Percentiles rank a stretch among this genome's conserved stretches.
phyloP scores from a whole-genome alignment of 2,329 filamentous ascomycete species.

The Diaporthe sp. region DNA sequence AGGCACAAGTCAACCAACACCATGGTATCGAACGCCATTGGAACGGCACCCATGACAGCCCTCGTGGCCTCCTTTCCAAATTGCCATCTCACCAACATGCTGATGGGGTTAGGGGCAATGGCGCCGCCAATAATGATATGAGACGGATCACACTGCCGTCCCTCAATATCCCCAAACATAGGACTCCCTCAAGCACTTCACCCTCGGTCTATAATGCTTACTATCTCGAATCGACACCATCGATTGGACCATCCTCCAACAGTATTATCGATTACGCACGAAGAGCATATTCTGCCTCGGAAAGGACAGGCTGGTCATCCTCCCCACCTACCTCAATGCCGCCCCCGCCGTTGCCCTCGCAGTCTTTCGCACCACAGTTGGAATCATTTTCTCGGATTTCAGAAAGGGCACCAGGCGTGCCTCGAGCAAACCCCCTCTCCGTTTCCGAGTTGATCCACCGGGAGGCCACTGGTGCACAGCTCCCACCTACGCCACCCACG shows the following conservation, averaged over 20 bases:
- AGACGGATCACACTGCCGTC: neutral
- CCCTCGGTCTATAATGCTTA: neutral
- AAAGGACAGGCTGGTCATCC: neutral
- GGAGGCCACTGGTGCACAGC: neutral
- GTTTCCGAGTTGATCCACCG: constrained; percentile 14
- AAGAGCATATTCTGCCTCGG: neutral
- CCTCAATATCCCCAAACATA: neutral
- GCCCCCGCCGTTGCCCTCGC: neutral
- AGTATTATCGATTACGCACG: neutral
- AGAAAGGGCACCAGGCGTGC: neutral
- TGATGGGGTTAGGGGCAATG: neutral
- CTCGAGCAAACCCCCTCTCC: neutral
- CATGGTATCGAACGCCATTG: neutral
- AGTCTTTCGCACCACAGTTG: neutral
- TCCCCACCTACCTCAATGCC: neutral
- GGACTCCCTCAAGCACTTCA: neutral
- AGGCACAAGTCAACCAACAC: neutral
- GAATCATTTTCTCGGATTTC: neutral
- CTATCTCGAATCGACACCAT: neutral
- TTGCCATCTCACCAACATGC: neutral
- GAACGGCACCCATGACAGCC: neutral
- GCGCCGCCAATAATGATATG: neutral
- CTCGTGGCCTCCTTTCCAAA: neutral
- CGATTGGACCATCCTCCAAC: neutral
- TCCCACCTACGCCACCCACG: neutral